Conservation (phyloP, 179 eudicot genomes). For the Patellifolia procumbens region DNA sequence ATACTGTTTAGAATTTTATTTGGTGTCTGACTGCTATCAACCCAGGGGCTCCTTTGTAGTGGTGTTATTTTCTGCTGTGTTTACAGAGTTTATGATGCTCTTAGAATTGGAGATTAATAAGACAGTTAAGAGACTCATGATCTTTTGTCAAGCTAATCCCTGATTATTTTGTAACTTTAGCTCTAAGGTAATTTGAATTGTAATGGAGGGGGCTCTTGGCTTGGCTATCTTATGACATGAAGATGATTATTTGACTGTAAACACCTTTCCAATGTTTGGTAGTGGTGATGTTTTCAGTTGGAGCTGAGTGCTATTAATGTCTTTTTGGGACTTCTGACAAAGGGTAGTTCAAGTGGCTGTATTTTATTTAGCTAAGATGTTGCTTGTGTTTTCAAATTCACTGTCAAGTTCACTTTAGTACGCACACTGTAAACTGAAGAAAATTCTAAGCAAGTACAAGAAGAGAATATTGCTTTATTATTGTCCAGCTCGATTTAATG, state of each 20-base stretch:
- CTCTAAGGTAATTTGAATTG: too few species aligned
- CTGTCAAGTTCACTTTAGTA: background rate
- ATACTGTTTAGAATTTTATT: background rate
- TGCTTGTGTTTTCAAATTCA: background rate
- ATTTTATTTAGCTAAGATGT: background rate
- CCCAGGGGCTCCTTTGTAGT: background rate
- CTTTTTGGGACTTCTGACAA: background rate
- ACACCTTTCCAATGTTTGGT: background rate
- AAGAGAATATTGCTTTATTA: conserved; percentile 1
- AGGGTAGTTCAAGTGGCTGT: background rate
- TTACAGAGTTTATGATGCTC: background rate
- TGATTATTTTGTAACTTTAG: background rate
- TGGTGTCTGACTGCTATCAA: background rate
- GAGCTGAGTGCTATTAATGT: background rate
- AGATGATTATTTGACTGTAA: background rate
- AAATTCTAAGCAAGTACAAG: background rate
- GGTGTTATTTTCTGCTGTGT: background rate
- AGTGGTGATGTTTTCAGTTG: background rate
- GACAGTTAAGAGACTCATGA: conserved; percentile 7
- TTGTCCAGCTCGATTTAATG: background rate
- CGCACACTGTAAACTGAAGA: background rate
- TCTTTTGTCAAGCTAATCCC: background rate
- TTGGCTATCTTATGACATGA: background rate
- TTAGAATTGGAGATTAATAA: conserved; percentile 1
- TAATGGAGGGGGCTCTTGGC: background rate